Evolutionary conservation across 345 rosid species (phyloP).

Genomic region (Eucalyptus victrix): DNA sequence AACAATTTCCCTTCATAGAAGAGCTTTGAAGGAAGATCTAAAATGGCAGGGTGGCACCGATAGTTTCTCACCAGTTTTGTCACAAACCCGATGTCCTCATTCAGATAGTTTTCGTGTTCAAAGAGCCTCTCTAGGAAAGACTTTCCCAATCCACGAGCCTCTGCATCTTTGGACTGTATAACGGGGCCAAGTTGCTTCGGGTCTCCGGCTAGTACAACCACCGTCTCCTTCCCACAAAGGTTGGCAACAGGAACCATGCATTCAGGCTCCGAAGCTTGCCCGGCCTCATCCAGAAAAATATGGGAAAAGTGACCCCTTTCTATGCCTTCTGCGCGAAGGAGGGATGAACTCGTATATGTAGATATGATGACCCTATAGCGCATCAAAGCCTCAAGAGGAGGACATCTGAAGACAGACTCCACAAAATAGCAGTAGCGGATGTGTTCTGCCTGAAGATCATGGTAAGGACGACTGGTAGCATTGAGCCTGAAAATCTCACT

Average conservation of each 20-base stretch:
- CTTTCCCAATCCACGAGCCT: conserved; percentile 24
- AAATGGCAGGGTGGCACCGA: conserved; percentile 43
- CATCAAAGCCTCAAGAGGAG: conserved; percentile 21
- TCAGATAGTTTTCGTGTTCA: conserved; percentile 21
- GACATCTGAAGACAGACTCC: conserved; percentile 31
- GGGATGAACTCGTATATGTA: conserved; percentile 41
- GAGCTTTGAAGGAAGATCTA: conserved; percentile 44
- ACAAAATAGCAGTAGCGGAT: conserved; percentile 28
- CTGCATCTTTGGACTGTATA: conserved; percentile 31
- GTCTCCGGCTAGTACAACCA: conserved; percentile 60
- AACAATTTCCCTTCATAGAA: conserved; percentile 40
- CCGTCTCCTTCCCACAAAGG: conserved; percentile 26
- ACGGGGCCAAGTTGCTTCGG: conserved; percentile 67
- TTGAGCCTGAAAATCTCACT: conserved; percentile 47
- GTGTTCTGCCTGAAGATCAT: conserved; percentile 23
- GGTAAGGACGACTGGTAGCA: conserved; percentile 34
- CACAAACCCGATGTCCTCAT: conserved; percentile 20
- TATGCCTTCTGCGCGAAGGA: conserved; percentile 22
- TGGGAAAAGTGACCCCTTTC: conserved; percentile 42
- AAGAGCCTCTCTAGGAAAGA: conserved; percentile 55
- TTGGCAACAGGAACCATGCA: conserved; percentile 43
- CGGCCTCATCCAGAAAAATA: conserved; percentile 63
- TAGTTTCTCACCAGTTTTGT: conserved; percentile 45
- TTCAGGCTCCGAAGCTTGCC: conserved; percentile 72
- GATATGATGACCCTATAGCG: conserved; percentile 33